phyloP scores from a whole-genome alignment of 2,329 filamentous ascomycete genomes.

The Diplodia intermedia region DNA sequence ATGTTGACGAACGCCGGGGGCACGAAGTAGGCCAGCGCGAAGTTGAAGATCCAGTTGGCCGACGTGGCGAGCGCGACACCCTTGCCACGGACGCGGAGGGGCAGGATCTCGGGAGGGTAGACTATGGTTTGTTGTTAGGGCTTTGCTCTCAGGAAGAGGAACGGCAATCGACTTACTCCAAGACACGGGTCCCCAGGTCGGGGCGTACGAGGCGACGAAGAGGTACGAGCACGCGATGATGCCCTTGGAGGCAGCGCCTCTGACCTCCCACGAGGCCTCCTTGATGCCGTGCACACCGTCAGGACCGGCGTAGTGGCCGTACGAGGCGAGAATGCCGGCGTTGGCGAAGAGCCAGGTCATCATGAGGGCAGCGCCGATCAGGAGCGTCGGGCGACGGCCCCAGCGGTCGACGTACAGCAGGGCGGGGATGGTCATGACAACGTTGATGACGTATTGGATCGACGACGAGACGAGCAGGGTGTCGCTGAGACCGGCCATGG shows the following conservation, averaged over 20 bases:
- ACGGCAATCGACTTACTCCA: conserved; percentile 42
- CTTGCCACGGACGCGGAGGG: conserved; percentile 67
- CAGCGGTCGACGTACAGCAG: conserved; percentile 76
- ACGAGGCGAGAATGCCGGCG: conserved; percentile 66
- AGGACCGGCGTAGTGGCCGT: conserved; percentile 56
- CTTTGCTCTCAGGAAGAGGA: neutral
- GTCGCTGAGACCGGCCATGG: conserved; percentile 71
- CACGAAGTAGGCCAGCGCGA: conserved; percentile 61
- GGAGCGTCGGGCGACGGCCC: conserved; percentile 73
- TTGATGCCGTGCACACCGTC: conserved; percentile 51
- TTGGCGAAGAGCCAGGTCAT: conserved; percentile 67
- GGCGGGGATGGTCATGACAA: conserved; percentile 77
- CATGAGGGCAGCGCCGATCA: conserved; percentile 72
- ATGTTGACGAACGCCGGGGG: conserved; percentile 66
- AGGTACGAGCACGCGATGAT: conserved; percentile 75
- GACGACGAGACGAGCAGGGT: conserved; percentile 69
- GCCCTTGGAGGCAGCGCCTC: conserved; percentile 50
- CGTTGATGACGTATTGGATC: conserved; percentile 76
- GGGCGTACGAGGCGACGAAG: conserved; percentile 73
- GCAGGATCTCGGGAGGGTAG: conserved; percentile 69
- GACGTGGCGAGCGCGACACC: conserved; percentile 67
- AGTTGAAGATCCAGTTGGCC: conserved; percentile 66
- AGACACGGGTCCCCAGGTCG: conserved; percentile 66
- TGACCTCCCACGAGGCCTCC: conserved; percentile 52
- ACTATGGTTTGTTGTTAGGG: conserved; percentile 33